Conservation (phyloP, 805 yeast species). For the Wickerhamomyces mucosus region DNA sequence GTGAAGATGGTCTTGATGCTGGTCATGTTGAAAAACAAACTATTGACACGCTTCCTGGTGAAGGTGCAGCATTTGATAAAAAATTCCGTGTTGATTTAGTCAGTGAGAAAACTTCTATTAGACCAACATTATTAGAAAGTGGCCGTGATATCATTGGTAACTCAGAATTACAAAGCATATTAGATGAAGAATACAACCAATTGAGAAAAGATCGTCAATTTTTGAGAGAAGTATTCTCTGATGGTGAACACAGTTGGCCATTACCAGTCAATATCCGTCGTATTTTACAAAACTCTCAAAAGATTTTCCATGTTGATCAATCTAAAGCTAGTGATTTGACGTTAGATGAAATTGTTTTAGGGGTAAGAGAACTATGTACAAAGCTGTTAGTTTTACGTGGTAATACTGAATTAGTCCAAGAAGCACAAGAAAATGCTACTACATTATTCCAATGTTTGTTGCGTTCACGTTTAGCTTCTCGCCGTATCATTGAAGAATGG, state of each 20-base stretch:
- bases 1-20: conserved; percentile 99
- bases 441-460: conserved; percentile 82
- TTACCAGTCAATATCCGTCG: conserved; percentile 96
- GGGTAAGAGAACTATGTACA: conserved; percentile 60
- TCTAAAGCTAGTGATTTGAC: conserved; percentile 85
- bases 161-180: conserved; percentile 63
- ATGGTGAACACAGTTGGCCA: conserved; percentile 97
- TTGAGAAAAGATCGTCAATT: conserved; percentile 67
- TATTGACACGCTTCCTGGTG: conserved; percentile 91
- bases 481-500: conserved; percentile 88
- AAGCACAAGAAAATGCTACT: conserved; percentile 91
- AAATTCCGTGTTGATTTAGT: conserved; percentile 83
- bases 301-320: conserved; percentile 89
- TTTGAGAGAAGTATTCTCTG: conserved; percentile 77
- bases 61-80: conserved; percentile 71
- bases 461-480: conserved; percentile 84
- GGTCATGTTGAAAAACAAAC: conserved; percentile 96
- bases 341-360: conserved; percentile 65
- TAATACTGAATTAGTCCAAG: conserved; percentile 55
- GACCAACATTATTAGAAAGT: conserved; percentile 72
- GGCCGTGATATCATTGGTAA: conserved; percentile 91
- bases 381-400: conserved; percentile 79
- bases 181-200: conserved; percentile 82
- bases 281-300: conserved; percentile 93
- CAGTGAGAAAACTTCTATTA: conserved; percentile 51